phyloP scores from a whole-genome alignment of 2,329 filamentous ascomycete species.

The Beauveria scarabaeidicola region DNA sequence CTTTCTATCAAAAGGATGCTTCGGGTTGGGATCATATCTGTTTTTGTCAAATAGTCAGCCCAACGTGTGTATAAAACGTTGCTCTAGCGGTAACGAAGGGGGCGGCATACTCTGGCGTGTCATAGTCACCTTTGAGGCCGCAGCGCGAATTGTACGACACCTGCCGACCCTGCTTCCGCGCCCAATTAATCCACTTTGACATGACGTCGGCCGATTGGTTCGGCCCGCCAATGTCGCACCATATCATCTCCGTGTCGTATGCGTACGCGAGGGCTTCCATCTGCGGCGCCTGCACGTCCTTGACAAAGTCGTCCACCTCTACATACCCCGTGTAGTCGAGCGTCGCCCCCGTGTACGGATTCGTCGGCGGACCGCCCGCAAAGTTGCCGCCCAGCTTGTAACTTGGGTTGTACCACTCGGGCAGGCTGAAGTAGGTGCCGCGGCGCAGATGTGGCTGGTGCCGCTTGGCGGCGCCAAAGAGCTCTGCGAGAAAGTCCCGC shows the following conservation, averaged over 20 bases:
- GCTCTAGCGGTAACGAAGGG: neutral
- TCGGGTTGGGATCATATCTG: constrained; percentile 9
- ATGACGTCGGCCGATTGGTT: constrained; percentile 35
- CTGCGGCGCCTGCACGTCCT: constrained; percentile 36
- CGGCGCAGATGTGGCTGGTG: constrained; percentile 33
- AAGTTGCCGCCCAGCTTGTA: constrained; percentile 35
- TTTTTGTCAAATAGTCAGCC: no score
- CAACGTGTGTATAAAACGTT: no score
- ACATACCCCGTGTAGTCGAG: constrained; percentile 36
- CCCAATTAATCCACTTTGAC: constrained; percentile 32
- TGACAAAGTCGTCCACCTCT: constrained; percentile 31
- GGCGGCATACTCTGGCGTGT: constrained; percentile 47
- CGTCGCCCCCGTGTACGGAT: constrained; percentile 32
- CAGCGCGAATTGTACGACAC: constrained; percentile 50
- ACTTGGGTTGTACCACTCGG: constrained; percentile 41
- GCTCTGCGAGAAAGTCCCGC: constrained; percentile 32
- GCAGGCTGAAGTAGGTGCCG: constrained; percentile 41
- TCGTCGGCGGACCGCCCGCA: constrained; percentile 29
- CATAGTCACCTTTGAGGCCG: constrained; percentile 45
- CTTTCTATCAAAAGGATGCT: constrained; percentile 28
- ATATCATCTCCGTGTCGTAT: constrained; percentile 39
- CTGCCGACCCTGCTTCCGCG: constrained; percentile 32
- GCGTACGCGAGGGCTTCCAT: constrained; percentile 35
- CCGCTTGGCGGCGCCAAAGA: constrained; percentile 32
- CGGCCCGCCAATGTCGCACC: constrained; percentile 38